Evolutionary conservation across 495 filamentous ascomycete species (phyloP).

Genomic region (Penicillium roqueforti): DNA sequence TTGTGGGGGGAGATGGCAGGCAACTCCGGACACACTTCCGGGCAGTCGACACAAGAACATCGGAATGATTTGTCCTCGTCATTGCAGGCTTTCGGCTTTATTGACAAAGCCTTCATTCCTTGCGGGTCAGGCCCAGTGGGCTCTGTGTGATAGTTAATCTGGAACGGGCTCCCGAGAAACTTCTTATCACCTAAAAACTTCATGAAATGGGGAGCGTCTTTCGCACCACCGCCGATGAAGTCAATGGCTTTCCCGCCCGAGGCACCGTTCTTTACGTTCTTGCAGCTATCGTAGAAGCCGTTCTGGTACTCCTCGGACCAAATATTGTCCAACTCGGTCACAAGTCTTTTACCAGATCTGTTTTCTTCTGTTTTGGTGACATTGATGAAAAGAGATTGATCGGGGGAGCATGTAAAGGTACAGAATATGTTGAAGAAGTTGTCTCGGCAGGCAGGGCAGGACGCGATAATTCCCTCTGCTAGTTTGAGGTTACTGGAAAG

Average conservation of each 20-base stretch:
- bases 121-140: slow-evolving; percentile 49
- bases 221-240: slow-evolving; percentile 91
- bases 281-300: slow-evolving; percentile 95
- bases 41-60: slow-evolving; percentile 92
- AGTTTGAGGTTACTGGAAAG: slow-evolving; percentile 77
- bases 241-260: slow-evolving; percentile 90
- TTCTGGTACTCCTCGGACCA: slow-evolving; percentile 80
- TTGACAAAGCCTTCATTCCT: slow-evolving; percentile 61
- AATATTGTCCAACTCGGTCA: slow-evolving; percentile 88
- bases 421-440: slow-evolving; percentile 99
- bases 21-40: slow-evolving; percentile 74
- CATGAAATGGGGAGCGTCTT: slow-evolving; percentile 78
- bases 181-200: slow-evolving; percentile 93
- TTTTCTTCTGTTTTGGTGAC: slow-evolving; percentile 69
- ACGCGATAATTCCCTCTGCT: slow-evolving; percentile 82
- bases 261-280: slow-evolving; percentile 95
- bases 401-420: slow-evolving; percentile 93
- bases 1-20: slow-evolving; percentile 62
- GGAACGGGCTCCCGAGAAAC: slow-evolving; percentile 85
- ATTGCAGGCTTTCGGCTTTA: slow-evolving; percentile 78
- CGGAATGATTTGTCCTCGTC: slow-evolving; percentile 77
- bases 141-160: slow-evolving; percentile 81
- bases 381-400: slow-evolving; percentile 94
- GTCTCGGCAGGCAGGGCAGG: slow-evolving; percentile 90
- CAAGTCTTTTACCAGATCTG: slow-evolving; percentile 63